A percentile compares a stretch with the other conserved stretches of the same genome.
Conservation (phyloP, 108 stramenopile genomes). For the Cyclostephanos invisitatus region DNA sequence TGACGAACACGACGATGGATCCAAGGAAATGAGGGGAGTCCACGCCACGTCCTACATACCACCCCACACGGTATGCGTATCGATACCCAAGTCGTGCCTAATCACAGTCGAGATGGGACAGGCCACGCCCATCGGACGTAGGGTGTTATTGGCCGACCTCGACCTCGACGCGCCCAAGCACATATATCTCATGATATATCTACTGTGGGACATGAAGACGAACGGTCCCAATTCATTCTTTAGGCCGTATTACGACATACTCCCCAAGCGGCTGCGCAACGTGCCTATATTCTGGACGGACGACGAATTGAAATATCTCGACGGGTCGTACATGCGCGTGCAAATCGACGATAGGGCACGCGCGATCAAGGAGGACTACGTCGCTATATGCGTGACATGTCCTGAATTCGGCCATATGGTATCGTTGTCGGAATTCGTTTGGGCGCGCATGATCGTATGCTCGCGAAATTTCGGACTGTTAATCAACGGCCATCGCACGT, state of each 20-base stretch:
- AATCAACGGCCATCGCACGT: constrained; percentile 92
- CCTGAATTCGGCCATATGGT: constrained; percentile 82
- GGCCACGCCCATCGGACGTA: constrained; percentile 85
- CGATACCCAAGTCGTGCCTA: constrained; percentile 88
- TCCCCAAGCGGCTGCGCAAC: constrained; percentile 86
- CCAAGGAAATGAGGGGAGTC: constrained; percentile 94
- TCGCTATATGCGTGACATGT: constrained; percentile 81
- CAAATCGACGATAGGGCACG: constrained; percentile 83
- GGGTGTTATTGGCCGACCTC: constrained; percentile 70
- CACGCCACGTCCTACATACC: constrained; percentile 85
- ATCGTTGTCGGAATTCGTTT: constrained; percentile 92
- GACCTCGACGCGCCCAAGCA: constrained; percentile 99
- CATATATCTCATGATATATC: constrained; percentile 96
- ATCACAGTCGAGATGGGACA: constrained; percentile 99
- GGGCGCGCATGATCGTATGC: constrained; percentile 99
- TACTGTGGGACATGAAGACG: constrained; percentile 90
- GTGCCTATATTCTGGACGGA: constrained; percentile 99
- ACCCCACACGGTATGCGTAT: constrained; percentile 84
- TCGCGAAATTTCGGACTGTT: constrained; percentile 96
- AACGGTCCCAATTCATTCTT: constrained; percentile 90
- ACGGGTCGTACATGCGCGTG: constrained; percentile 82
- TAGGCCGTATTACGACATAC: constrained; percentile 96
- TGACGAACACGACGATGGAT: constrained; percentile 52
- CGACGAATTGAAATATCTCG: constrained; percentile 80
- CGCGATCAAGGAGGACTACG: constrained; percentile 94